Percentiles rank a stretch among this genome's conserved stretches.
These are phyloP conservation scores for Pelargonium fulgidum DNA, from an alignment of 441 rosid genomes.

Conservation along the genomic window DNA sequence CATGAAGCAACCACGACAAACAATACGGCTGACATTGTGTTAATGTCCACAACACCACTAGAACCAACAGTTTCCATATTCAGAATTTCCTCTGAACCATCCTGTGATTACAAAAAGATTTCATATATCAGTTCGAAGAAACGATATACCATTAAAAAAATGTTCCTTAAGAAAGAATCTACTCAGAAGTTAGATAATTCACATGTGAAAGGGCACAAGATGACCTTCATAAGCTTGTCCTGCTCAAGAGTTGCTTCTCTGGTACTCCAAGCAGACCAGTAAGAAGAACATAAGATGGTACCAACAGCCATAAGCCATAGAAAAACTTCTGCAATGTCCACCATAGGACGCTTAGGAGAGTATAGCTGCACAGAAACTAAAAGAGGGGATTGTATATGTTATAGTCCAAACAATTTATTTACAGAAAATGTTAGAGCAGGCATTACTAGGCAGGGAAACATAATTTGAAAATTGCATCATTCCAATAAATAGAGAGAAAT, in stretches of 20 bases:
- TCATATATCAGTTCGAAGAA: slow-evolving; percentile 8
- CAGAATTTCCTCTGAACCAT: slow-evolving; percentile 39
- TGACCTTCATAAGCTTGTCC: slow-evolving; percentile 56
- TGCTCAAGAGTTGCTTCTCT: slow-evolving; percentile 55
- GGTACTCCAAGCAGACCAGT: slow-evolving; percentile 58
- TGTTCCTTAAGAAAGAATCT: neutral
- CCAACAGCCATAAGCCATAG: slow-evolving; percentile 69
- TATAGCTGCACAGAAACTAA: slow-evolving; percentile 53
- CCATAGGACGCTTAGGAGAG: slow-evolving; percentile 54
- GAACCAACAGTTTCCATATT: slow-evolving; percentile 35
- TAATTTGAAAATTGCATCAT: neutral
- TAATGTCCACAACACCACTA: slow-evolving; percentile 50
- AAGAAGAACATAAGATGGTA: slow-evolving; percentile 52
- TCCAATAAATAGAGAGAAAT: slow-evolving; percentile 16
- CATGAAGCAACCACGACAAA: slow-evolving; percentile 60
- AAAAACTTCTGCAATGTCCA: slow-evolving; percentile 63
- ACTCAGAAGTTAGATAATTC: slow-evolving; percentile 8
- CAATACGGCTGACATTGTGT: slow-evolving; percentile 42
- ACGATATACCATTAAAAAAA: neutral
- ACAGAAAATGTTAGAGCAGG: neutral
- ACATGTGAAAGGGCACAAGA: slow-evolving; percentile 9
- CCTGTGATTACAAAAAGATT: slow-evolving; percentile 34
- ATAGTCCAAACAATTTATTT: neutral
- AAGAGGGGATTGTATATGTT: slow-evolving; percentile 17
- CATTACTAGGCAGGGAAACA: neutral